These are phyloP conservation scores for Perkinsus chesapeaki DNA, from an alignment of 169 alveolate species.

Conservation along the genomic window DNA sequence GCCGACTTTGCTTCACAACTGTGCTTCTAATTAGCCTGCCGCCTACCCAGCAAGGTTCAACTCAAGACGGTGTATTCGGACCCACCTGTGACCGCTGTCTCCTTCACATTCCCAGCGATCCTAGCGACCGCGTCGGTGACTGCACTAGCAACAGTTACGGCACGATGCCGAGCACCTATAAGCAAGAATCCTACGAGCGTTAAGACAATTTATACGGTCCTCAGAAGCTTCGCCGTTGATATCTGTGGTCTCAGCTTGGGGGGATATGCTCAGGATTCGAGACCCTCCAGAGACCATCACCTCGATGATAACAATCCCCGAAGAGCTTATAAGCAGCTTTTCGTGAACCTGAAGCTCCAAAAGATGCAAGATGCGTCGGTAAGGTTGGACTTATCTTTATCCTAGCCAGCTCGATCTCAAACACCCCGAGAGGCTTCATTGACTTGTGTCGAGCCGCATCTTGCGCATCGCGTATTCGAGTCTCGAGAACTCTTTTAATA, in stretches of 20 bases:
- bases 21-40: not conserved
- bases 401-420: not conserved
- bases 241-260: not conserved
- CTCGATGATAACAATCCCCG: not conserved
- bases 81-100: not conserved
- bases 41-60: not conserved
- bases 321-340: not conserved
- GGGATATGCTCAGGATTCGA: not conserved
- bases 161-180: not conserved
- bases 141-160: not conserved
- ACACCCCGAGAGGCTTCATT: not conserved
- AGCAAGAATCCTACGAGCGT: not conserved
- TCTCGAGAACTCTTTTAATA: not conserved
- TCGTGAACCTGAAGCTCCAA: not conserved
- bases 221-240: not conserved
- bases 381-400: not conserved
- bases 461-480: not conserved
- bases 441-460: not conserved
- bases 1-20: not conserved
- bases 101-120: not conserved
- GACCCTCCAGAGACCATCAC: not conserved
- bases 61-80: too few relatives aligned
- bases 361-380: too few relatives aligned
- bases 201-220: too few relatives aligned
- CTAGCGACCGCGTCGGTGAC: not conserved